Percentiles rank a stretch among this genome's conserved stretches.
phyloP scores from a whole-genome alignment of 1,139 yeast species.

The Diutina siamensis region DNA sequence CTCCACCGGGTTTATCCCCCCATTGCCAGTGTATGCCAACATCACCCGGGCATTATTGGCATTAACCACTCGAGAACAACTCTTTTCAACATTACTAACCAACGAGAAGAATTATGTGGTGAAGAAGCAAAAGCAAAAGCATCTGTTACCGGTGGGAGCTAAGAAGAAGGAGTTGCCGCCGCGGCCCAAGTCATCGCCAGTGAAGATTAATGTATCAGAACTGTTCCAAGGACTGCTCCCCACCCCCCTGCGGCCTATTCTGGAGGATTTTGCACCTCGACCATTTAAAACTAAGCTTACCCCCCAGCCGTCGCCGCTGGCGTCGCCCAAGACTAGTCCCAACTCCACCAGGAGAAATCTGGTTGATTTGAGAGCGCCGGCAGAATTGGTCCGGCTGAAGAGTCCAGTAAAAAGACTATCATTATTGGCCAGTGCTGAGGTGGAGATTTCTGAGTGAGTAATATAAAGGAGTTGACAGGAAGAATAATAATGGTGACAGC shows the following conservation, averaged over 20 bases:
- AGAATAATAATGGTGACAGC: too few species aligned
- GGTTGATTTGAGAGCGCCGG: not conserved
- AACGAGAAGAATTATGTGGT: not conserved
- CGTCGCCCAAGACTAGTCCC: not conserved
- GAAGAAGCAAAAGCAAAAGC: conserved; percentile 1
- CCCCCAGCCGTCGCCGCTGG: conserved; percentile 1
- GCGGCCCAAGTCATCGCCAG: not conserved
- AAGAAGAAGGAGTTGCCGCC: not conserved
- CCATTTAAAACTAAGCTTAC: conserved; percentile 4
- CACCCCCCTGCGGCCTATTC: not conserved
- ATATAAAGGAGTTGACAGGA: not conserved
- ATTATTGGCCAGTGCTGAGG: not conserved
- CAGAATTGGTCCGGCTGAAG: not conserved
- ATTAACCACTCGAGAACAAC: not conserved
- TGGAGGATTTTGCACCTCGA: conserved; percentile 3
- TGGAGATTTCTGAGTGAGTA: not conserved
- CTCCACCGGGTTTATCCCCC: conserved; percentile 32
- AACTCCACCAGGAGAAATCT: not conserved
- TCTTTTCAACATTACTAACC: not conserved
- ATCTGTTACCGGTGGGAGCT: not conserved
- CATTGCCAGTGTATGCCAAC: conserved; percentile 17
- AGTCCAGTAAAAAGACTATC: conserved; percentile 2
- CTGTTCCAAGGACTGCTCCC: not conserved
- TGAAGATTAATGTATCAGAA: not conserved
- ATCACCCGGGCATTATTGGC: not conserved